Conservation (phyloP, 2,329 filamentous ascomycete genomes). For the Rachicladosporium sp. region DNA sequence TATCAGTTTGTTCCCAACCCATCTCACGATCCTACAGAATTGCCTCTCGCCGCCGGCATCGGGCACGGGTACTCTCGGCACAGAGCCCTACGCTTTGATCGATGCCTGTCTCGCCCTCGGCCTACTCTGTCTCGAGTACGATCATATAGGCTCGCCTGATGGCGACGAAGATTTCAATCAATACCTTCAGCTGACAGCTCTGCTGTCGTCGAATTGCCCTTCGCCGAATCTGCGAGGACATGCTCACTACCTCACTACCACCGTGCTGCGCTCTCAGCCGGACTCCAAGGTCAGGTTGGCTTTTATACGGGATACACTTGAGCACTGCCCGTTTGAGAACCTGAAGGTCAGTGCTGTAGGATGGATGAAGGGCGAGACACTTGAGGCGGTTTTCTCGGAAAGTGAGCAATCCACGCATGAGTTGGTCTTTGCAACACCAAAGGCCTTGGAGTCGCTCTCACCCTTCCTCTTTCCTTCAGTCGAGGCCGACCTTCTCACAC, state of each 20-base stretch:
- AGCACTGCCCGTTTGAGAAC: conserved; percentile 41
- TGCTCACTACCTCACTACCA: conserved; percentile 37
- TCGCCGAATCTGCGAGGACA: conserved; percentile 36
- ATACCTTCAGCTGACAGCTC: conserved; percentile 38
- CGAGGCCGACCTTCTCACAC: conserved; percentile 28
- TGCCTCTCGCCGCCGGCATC: conserved; percentile 32
- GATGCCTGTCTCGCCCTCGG: conserved; percentile 43
- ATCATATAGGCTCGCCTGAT: conserved; percentile 32
- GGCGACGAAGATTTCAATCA: conserved; percentile 41
- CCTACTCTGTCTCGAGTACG: conserved; percentile 35
- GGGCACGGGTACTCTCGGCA: conserved; percentile 28
- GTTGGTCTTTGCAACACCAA: conserved; percentile 36
- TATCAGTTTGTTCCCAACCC: conserved; percentile 42
- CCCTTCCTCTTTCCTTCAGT: conserved; percentile 41
- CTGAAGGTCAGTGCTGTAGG: conserved; percentile 46
- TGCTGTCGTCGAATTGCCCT: conserved; percentile 37
- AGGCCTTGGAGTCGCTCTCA: conserved; percentile 36
- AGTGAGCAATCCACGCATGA: conserved; percentile 6
- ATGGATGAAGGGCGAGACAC: conserved; percentile 49
- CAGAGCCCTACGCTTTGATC: conserved; percentile 39
- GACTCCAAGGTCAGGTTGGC: conserved; percentile 39
- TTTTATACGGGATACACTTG: conserved; percentile 43
- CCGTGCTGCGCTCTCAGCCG: conserved; percentile 41
- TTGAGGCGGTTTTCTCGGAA: conserved; percentile 30
- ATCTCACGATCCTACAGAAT: conserved; percentile 38